These are phyloP conservation scores for Termitomyces sp. DNA, from an alignment of 768 basidiomycete genomes.

Conservation along the genomic window DNA sequence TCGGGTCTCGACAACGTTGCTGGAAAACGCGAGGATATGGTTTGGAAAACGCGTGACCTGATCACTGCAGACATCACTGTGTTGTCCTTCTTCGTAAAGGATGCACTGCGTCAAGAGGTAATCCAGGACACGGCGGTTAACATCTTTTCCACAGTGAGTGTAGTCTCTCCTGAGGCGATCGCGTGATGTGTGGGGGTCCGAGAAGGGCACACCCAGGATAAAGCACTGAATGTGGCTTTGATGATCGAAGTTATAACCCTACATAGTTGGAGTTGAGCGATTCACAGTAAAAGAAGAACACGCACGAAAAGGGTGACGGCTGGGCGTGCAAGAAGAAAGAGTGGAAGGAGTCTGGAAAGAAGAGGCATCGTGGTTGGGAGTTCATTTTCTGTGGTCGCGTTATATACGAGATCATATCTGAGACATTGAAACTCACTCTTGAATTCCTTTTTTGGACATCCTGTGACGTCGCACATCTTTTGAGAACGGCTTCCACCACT, in stretches of 20 bases:
- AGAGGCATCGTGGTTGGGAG: slow-evolving; percentile 1
- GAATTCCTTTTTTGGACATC: neutral
- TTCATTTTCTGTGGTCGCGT: neutral
- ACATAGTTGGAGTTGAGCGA: neutral
- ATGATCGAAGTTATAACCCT: slow-evolving; percentile 7
- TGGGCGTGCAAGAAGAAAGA: slow-evolving; percentile 8
- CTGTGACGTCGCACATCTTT: neutral
- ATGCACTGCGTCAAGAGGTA: slow-evolving; percentile 14
- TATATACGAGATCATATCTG: slow-evolving; percentile 7
- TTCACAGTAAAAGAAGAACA: neutral
- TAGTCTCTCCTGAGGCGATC: slow-evolving; percentile 8
- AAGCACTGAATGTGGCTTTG: slow-evolving; percentile 7
- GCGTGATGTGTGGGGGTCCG: slow-evolving; percentile 7
- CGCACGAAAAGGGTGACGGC: slow-evolving; percentile 3
- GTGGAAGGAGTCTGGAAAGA: slow-evolving; percentile 6
- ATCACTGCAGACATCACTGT: slow-evolving; percentile 8
- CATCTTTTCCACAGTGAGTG: slow-evolving; percentile 8
- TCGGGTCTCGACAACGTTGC: slow-evolving; percentile 1
- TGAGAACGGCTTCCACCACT: slow-evolving; percentile 2
- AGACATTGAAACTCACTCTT: neutral
- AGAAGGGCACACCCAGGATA: slow-evolving; percentile 9
- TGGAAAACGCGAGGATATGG: slow-evolving; percentile 12
- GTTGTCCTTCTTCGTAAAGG: slow-evolving; percentile 4
- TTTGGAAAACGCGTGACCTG: slow-evolving; percentile 7
- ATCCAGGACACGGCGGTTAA: slow-evolving; percentile 13